Conservation (phyloP, 2,329 filamentous ascomycete species). For the Elsinoe batatas region DNA sequence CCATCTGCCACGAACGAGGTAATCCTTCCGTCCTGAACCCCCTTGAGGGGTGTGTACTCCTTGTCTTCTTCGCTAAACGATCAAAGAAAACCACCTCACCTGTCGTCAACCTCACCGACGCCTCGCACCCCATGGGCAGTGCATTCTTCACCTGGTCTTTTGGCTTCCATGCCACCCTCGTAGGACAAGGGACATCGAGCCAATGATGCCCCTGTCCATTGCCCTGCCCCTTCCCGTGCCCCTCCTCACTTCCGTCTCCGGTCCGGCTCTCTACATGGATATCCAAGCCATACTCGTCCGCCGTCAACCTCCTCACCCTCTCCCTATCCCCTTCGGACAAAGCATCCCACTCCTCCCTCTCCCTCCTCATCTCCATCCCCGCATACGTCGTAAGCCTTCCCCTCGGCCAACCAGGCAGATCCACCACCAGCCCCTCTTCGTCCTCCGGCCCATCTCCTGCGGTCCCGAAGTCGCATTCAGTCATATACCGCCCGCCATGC, state of each 20-base stretch:
- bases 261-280: too few relatives aligned
- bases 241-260: too few relatives aligned
- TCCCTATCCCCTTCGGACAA: neutral
- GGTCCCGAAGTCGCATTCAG: neutral
- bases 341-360: neutral
- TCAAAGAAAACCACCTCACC: neutral
- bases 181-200: neutral
- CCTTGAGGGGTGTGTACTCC: neutral
- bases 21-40: neutral
- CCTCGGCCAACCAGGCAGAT: neutral
- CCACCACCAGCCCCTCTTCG: too few relatives aligned
- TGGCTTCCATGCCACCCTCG: neutral
- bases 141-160: neutral
- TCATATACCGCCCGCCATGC: neutral
- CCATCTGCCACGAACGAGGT: neutral
- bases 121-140: neutral
- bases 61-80: neutral
- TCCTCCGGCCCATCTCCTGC: neutral
- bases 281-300: too few relatives aligned
- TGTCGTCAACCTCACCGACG: neutral
- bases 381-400: neutral
- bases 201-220: neutral
- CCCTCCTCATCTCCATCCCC: neutral
- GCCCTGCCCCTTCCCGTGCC: too few relatives aligned
- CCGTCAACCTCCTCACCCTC: too few relatives aligned